Evolutionary conservation across 2,329 filamentous ascomycete genomes (phyloP).

Genomic region (Tolypocladium paradoxum): DNA sequence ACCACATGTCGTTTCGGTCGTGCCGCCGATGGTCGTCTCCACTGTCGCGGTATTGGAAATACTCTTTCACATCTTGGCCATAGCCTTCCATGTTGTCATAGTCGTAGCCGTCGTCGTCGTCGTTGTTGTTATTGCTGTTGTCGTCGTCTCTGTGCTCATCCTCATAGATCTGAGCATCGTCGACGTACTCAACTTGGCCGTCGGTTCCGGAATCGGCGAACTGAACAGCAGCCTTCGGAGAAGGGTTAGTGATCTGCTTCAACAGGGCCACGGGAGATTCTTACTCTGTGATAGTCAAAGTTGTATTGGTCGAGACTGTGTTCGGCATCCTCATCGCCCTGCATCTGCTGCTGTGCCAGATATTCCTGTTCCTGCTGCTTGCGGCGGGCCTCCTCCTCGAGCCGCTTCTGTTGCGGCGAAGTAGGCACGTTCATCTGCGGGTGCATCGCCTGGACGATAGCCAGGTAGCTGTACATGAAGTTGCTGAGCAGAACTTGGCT

Average conservation of each 20-base stretch:
- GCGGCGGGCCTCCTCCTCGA: constrained; percentile 43
- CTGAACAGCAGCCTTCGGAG: constrained; percentile 29
- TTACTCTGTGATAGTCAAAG: constrained; percentile 42
- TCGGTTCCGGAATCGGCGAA: constrained; percentile 33
- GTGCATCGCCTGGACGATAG: constrained; percentile 98
- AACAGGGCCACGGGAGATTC: constrained; percentile 7
- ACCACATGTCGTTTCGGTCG: constrained; percentile 33
- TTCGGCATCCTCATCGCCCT: constrained; percentile 32
- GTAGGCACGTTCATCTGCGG: constrained; percentile 87
- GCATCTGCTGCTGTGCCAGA: constrained; percentile 33
- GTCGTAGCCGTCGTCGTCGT: constrained; percentile 25
- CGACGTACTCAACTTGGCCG: constrained; percentile 37
- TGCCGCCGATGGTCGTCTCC: constrained; percentile 22
- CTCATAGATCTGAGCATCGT: constrained; percentile 42
- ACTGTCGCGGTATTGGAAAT: constrained; percentile 27
- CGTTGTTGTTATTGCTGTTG: constrained; percentile 4
- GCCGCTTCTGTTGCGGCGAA: constrained; percentile 60
- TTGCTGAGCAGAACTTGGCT: constrained; percentile 96
- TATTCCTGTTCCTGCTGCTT: constrained; percentile 40
- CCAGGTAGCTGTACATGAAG: constrained; percentile 99
- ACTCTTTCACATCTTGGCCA: constrained; percentile 27
- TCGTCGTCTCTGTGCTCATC: constrained; percentile 36
- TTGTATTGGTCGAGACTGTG: constrained; percentile 40
- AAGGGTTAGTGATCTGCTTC: constrained; percentile 3
- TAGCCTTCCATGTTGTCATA: constrained; percentile 28